phyloP scores from a whole-genome alignment of 805 yeast species.

The Blastobotrys mokoenaii region DNA sequence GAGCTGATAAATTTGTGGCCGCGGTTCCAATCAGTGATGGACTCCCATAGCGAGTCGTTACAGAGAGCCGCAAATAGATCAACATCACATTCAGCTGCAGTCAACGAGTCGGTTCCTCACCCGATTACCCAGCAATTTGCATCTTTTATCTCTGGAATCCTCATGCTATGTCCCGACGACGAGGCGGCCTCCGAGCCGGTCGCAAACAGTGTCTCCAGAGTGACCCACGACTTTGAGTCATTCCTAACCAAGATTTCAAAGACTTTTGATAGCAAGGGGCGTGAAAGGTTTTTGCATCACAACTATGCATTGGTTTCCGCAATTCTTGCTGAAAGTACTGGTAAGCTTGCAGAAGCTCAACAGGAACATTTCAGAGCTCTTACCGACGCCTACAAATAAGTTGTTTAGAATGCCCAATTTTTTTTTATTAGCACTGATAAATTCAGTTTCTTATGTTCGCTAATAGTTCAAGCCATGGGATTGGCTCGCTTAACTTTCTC shows the following conservation, averaged over 20 bases:
- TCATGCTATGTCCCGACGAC: constrained; percentile 40
- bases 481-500: background rate
- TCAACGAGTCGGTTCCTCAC: constrained; percentile 38
- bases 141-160: constrained; percentile 57
- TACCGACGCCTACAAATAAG: constrained; percentile 34
- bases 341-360: constrained; percentile 35
- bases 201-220: constrained; percentile 54
- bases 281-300: constrained; percentile 66
- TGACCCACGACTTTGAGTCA: constrained; percentile 74
- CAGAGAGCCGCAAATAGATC: constrained; percentile 41
- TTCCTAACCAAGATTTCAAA: constrained; percentile 62
- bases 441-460: too few species aligned
- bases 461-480: too few species aligned
- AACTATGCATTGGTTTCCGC: constrained; percentile 60
- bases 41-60: constrained; percentile 65
- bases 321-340: constrained; percentile 40
- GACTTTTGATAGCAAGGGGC: constrained; percentile 28
- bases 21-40: constrained; percentile 65
- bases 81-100: constrained; percentile 26
- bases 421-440: too few species aligned
- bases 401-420: too few species aligned
- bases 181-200: constrained; percentile 56
- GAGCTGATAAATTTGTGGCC: constrained; percentile 78
- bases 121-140: constrained; percentile 75
- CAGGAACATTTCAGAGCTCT: constrained; percentile 38